Evolutionary conservation across 208 protist species (phyloP), one percentile per base, ranked within the genome.

Genomic region (Plasmodiophora brassicae): DNA sequence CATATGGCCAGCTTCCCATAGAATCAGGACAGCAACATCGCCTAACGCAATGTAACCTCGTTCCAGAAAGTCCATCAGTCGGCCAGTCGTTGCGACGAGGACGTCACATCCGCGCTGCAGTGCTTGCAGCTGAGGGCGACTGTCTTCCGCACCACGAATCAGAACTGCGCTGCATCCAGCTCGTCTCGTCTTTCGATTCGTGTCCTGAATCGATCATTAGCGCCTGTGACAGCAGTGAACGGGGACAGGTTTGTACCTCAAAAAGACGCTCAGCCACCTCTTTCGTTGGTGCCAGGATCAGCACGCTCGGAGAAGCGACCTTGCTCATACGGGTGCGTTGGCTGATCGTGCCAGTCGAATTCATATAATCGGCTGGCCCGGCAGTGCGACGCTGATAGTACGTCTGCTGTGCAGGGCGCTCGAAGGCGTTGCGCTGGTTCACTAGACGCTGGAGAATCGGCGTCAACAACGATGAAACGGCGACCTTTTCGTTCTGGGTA

Each of bases 1-100:
- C 65, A 78, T 78, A 32, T 78, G 65, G 5, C 65, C 65, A 5
- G 65, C 65, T 32, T 78, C 65, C 65, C 65, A 78, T 38, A 78
- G n/a, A 5, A 78, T 32, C 41, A 78, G n/a, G 65, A 32, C n/a
- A 14, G 5, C 20, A 78, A 78, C 65, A n/a, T 32, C 5, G 41
- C 10, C n/a, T 38, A 78, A 44, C 32, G 65, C 32, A 32, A 78
- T 78, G n/a, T 78, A 78, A 5, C 65, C 65, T 5, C 65, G 5
- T 38, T 78, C 65, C 41, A 78, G 65, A 78, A 78, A 78, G n/a
- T 78, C 65, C 65, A 78, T 78, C 41, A 78, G 41, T 8, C 65
- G 65, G 41, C 65, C 65, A 78, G 65, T 32, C 5, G 65, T 78
- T 5, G 65, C 65, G 10, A 78, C 65, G 10, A 78, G 20, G n/a